Conservation (phyloP, 139 green algal genomes). For the Auxenochlorella pyrenoidosa region DNA sequence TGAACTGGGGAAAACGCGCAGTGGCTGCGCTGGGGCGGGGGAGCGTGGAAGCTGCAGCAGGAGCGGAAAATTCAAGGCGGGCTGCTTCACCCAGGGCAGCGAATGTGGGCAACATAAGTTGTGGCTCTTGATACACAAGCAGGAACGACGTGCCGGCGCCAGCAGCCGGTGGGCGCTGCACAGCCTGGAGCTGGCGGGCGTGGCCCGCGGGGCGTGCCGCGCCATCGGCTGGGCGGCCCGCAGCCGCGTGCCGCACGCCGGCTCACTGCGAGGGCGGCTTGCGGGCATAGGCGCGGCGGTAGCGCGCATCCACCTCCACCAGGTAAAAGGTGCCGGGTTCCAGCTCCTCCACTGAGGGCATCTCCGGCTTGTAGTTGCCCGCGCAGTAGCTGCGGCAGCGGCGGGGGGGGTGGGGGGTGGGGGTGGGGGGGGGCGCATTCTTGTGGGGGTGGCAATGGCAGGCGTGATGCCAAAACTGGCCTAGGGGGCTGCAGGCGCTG, state of each 20-base stretch:
- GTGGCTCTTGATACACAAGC: background rate
- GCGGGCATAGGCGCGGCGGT: constrained; percentile 64
- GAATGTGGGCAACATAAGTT: background rate
- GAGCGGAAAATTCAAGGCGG: background rate
- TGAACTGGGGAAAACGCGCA: background rate
- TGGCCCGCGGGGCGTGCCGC: too few relatives aligned
- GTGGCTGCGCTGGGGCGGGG: too few relatives aligned
- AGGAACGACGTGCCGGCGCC: too few relatives aligned
- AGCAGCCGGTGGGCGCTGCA: too few relatives aligned
- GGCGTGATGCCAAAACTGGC: too few relatives aligned
- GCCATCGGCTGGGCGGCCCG: too few relatives aligned
- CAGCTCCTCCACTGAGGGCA: constrained; percentile 51
- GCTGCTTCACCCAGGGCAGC: too few relatives aligned
- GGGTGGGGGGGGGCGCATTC: too few relatives aligned
- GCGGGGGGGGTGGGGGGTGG: background rate
- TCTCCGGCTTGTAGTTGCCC: constrained; percentile 34
- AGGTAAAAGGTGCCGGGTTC: constrained; percentile 69
- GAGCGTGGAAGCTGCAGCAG: background rate
- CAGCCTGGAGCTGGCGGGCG: too few relatives aligned
- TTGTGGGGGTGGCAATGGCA: too few relatives aligned
- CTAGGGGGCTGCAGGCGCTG: too few relatives aligned
- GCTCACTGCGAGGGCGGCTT: constrained; percentile 12
- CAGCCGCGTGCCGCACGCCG: too few relatives aligned
- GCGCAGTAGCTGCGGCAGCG: constrained; percentile 20
- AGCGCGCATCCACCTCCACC: constrained; percentile 64